A percentile compares a stretch with the other conserved stretches of the same genome.
phyloP scores from a whole-genome alignment of 306 rosid species.

The Potentilla sterilis region DNA sequence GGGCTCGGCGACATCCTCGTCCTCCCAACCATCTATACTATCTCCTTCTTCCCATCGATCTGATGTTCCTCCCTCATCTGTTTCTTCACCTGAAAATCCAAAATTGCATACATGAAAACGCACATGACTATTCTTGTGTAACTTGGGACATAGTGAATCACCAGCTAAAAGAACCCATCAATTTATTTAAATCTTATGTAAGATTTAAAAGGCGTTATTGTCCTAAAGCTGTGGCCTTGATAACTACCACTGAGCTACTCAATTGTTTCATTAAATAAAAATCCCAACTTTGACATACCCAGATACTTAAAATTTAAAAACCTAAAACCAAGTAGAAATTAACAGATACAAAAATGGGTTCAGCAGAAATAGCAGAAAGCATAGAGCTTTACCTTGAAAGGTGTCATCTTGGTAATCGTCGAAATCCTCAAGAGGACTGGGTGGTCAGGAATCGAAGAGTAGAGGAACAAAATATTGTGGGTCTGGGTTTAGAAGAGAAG shows the following conservation, averaged over 20 bases:
- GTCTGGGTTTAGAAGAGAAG: conserved; percentile 27
- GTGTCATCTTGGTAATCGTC: conserved; percentile 16
- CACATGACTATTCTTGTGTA: not conserved
- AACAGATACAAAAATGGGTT: not conserved
- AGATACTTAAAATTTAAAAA: not conserved
- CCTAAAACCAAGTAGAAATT: conserved; percentile 6
- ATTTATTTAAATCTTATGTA: not conserved
- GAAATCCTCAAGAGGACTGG: conserved; percentile 21
- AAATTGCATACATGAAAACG: conserved; percentile 6
- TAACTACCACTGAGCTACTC: not conserved
- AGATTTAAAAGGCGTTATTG: not conserved
- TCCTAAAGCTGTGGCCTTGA: not conserved
- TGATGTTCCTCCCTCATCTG: conserved; percentile 38
- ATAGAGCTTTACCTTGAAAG: conserved; percentile 31
- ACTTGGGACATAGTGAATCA: not conserved
- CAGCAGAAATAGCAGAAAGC: conserved; percentile 12
- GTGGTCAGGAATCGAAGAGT: conserved; percentile 36
- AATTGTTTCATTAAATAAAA: not conserved
- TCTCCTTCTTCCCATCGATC: conserved; percentile 61
- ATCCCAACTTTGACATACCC: not conserved
- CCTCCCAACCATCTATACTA: conserved; percentile 38
- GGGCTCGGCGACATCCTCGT: conserved; percentile 55
- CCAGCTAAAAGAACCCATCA: not conserved
- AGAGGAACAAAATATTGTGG: conserved; percentile 5
- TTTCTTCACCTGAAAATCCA: conserved; percentile 44